phyloP scores from a whole-genome alignment of 108 stramenopile species.

The Stephanodiscus minutulus region DNA sequence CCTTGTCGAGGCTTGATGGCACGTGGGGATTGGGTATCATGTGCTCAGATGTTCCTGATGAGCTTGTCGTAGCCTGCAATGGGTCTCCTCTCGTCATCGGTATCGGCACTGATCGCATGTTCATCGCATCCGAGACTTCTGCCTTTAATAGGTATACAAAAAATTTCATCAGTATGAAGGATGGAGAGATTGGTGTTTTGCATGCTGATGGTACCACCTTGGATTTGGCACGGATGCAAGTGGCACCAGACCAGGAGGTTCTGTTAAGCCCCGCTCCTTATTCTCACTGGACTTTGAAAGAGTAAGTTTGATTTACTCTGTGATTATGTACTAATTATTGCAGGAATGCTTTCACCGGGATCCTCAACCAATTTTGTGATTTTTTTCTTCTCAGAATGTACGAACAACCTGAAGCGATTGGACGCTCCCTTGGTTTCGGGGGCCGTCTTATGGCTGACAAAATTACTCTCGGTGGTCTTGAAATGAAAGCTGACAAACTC shows the following conservation, averaged over 20 bases:
- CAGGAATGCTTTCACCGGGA: background rate
- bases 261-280: slow-evolving; percentile 85
- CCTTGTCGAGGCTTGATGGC: slow-evolving; percentile 80
- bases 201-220: slow-evolving; percentile 89
- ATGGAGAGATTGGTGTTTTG: slow-evolving; percentile 97
- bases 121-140: slow-evolving; percentile 96
- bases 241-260: slow-evolving; percentile 87
- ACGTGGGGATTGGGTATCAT: slow-evolving; percentile 85
- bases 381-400: slow-evolving; percentile 18
- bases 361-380: background rate
- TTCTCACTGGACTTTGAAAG: slow-evolving; percentile 93
- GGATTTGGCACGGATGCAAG: slow-evolving; percentile 83
- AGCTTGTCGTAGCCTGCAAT: slow-evolving; percentile 88
- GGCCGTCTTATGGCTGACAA: slow-evolving; percentile 70
- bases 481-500: slow-evolving; percentile 66
- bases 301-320: slow-evolving; percentile 24
- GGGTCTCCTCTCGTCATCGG: slow-evolving; percentile 98
- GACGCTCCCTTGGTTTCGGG: slow-evolving; percentile 89
- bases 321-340: background rate
- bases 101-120: slow-evolving; percentile 90
- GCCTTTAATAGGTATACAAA: slow-evolving; percentile 98
- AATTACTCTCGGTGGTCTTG: slow-evolving; percentile 85
- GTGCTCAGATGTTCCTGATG: slow-evolving; percentile 67
- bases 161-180: slow-evolving; percentile 98
- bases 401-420: slow-evolving; percentile 97